Evolutionary conservation across 2,329 filamentous ascomycete species (phyloP).

Genomic region (Corniculantispora saksenae): DNA sequence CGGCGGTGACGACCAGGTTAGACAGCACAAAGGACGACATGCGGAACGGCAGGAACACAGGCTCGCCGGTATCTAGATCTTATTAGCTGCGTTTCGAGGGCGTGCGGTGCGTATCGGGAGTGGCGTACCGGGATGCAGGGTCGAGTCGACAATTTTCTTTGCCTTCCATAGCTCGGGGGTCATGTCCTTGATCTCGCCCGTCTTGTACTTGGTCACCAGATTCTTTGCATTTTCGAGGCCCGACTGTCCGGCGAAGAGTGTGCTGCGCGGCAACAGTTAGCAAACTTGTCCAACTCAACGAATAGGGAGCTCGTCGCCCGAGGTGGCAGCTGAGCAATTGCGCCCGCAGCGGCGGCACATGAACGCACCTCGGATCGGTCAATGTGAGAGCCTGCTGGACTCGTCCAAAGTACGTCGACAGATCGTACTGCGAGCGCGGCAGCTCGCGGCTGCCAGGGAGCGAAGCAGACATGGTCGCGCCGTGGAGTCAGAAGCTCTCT

Average conservation of each 20-base stretch:
- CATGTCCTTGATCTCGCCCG: slow-evolving; percentile 76
- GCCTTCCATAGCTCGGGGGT: slow-evolving; percentile 89
- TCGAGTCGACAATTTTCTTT: slow-evolving; percentile 97
- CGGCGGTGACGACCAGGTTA: slow-evolving; percentile 90
- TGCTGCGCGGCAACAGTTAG: slow-evolving; percentile 56
- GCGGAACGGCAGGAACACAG: slow-evolving; percentile 91
- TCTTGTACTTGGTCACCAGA: slow-evolving; percentile 82
- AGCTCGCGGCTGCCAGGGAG: slow-evolving; percentile 74
- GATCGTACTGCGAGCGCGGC: slow-evolving; percentile 87
- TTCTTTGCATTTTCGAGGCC: slow-evolving; percentile 85
- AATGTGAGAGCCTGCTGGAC: slow-evolving; percentile 87
- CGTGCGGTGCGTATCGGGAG: slow-evolving; percentile 20
- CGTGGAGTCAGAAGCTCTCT: neutral
- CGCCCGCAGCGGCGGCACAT: neutral
- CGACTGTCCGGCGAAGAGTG: slow-evolving; percentile 74
- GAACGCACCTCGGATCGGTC: slow-evolving; percentile 88
- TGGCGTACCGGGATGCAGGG: slow-evolving; percentile 81
- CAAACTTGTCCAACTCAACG: neutral
- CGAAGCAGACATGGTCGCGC: slow-evolving; percentile 60
- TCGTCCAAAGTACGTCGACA: slow-evolving; percentile 91
- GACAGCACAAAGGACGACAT: slow-evolving; percentile 96
- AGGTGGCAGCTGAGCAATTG: no score
- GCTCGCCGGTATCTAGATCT: slow-evolving; percentile 77
- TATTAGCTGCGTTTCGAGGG: neutral
- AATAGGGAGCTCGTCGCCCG: no score